Conservation (phyloP, 345 rosid species). For the Arabidopsis thaliana region DNA sequence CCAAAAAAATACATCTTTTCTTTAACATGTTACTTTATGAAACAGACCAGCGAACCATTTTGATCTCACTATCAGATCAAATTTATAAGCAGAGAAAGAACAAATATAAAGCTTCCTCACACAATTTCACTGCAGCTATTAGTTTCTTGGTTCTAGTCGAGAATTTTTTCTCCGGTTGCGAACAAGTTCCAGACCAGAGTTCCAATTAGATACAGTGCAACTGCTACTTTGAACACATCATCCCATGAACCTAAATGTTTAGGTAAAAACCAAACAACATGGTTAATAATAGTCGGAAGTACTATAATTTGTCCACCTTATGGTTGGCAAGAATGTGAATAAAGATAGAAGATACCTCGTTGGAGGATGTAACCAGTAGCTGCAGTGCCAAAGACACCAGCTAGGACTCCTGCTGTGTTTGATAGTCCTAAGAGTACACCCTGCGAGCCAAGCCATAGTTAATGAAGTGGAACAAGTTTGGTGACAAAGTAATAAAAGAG, state of each 20-base stretch:
- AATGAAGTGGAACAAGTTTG: conserved; percentile 17
- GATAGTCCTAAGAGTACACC: conserved; percentile 94
- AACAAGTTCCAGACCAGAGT: conserved; percentile 91
- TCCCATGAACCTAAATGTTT: conserved; percentile 84
- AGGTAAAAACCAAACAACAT: neutral
- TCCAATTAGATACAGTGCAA: conserved; percentile 77
- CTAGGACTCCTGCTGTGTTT: conserved; percentile 94
- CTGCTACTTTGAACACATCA: conserved; percentile 91
- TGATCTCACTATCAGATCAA: conserved; percentile 26
- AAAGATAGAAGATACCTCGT: conserved; percentile 53
- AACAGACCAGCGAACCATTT: conserved; percentile 28
- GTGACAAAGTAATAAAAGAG: neutral
- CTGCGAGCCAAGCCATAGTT: conserved; percentile 47
- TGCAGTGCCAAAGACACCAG: conserved; percentile 96
- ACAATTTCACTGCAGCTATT: conserved; percentile 30
- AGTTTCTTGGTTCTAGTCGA: conserved; percentile 57
- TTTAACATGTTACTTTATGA: conserved; percentile 27
- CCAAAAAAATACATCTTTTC: conserved; percentile 21
- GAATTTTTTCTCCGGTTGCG: conserved; percentile 85
- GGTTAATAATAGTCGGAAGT: neutral
- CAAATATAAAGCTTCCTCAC: neutral
- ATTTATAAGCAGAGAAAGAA: conserved; percentile 9
- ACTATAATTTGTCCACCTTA: no score
- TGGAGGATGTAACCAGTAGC: conserved; percentile 95
- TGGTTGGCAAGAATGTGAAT: conserved; percentile 4